These are phyloP conservation scores for Teunomyces gatunensis DNA, from an alignment of 805 yeast genomes.

Conservation along the genomic window DNA sequence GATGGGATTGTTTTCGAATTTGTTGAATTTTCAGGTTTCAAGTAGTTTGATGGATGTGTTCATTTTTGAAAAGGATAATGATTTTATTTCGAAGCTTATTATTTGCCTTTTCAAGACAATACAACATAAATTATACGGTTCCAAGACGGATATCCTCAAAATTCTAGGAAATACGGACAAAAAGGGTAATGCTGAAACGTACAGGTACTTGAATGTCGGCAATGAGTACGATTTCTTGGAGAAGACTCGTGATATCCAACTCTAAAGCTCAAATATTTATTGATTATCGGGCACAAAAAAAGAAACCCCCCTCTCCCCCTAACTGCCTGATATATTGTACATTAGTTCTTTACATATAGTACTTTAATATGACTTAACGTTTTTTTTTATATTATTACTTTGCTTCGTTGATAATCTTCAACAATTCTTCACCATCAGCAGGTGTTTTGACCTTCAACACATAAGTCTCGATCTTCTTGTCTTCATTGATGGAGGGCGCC, in stretches of 20 bases:
- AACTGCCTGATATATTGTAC: slow-evolving; percentile 1
- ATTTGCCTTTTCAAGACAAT: slow-evolving; percentile 51
- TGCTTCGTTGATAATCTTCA: slow-evolving; percentile 27
- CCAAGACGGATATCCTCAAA: slow-evolving; percentile 43
- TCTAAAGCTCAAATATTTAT: slow-evolving; percentile 2
- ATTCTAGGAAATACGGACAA: slow-evolving; percentile 17
- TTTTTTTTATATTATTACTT: slow-evolving; percentile 10
- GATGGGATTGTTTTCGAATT: slow-evolving; percentile 44
- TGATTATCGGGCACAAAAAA: neutral
- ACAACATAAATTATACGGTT: slow-evolving; percentile 50
- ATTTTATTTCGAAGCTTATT: slow-evolving; percentile 47
- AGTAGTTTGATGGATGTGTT: slow-evolving; percentile 55
- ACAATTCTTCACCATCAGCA: slow-evolving; percentile 60
- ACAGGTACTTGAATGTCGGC: slow-evolving; percentile 47
- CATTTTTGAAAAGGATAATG: slow-evolving; percentile 52
- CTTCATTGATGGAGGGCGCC: slow-evolving; percentile 57
- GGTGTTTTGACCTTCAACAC: slow-evolving; percentile 73
- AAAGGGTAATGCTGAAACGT: neutral
- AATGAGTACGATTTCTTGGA: slow-evolving; percentile 48
- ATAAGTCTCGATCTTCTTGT: slow-evolving; percentile 60
- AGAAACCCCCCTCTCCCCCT: neutral
- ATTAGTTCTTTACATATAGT: slow-evolving; percentile 2
- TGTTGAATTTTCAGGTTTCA: slow-evolving; percentile 45
- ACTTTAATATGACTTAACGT: neutral
- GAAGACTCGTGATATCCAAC: neutral